Base-by-base conservation (phyloP, 1,284 basidiomycete genomes). In the Irpex rosettiformis region DNA sequence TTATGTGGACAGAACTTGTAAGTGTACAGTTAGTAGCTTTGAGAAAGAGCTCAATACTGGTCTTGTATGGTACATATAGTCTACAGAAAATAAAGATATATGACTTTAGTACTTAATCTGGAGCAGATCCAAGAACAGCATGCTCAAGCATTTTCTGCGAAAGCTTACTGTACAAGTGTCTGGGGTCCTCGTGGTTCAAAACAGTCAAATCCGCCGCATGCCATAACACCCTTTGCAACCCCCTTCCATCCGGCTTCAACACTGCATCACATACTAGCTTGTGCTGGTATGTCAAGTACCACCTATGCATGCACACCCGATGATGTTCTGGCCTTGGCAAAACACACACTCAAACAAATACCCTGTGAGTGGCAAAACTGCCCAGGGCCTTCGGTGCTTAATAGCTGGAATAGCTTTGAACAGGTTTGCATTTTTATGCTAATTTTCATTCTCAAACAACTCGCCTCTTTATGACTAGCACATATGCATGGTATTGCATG, bases 301-400 rank as follows among this genome's bases (percentile, higher is more conserved):
- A 52, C 13, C 21, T 22, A 24, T 24, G 40, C 7, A 8, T 25
- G 22, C 30, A 40, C 48, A 18, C 21, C 21, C 7, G 43, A 45
- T 13, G 24, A 51, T 43, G 33, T 37, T 16, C 48, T 10, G 7
- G 30, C n/a, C 28, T 33, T 48, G 25, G 48, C 33, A 24, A 28
- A 52, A 24, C 27, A 27, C 25, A 57, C 48, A 24, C 56, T 21
- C 24, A 51, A 24, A 24, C 33, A 5, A 16, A 57, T 52, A 49
- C 48, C 56, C 27, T 57, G 56, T 22, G 56, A 57, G 21, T 57
- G 56, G 56, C 47, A 49, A 28, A 25, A 51, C 30, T 57, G 56
- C 40, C 47, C 11, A 24, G 48, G 33, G 33, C 33, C 33, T 11
- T 11, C 47, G 6, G n/a, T 42, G 10, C 42, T 57, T n/a, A 57